Evolutionary conservation across 2,329 filamentous ascomycete species (phyloP), one percentile per base, ranked within the genome.

Genomic region (Cytospora leucostoma): DNA sequence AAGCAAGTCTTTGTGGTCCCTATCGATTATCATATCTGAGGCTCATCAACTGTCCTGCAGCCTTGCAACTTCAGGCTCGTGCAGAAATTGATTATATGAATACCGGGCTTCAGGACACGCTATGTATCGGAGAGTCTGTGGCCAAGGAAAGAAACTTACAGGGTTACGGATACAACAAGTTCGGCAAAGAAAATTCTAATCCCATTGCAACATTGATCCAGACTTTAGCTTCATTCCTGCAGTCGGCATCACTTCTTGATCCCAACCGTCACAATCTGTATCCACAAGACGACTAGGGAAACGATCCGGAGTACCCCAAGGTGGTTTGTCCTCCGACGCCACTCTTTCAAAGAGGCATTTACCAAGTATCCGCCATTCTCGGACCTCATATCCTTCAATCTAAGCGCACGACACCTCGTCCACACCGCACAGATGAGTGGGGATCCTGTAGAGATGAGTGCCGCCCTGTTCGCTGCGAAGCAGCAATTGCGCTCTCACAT

Each of bases 401-500:
- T n/a, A 38, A 27, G 17, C 37, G 27, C 35, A 17, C 51, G 40
- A 12, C 11, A 51, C 12, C 27, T 57, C 35, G 49, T 44, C 52
- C 49, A 52, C 50, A 50, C 38, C 35, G 47, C 54, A 49, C 61
- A 50, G 56, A 66, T 65, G 65, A 63, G 53, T 58, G 59, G 40
- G 33, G 56, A 51, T 12, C 63, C 61, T 44, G 40, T 56, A 55
- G 74, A 74, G 65, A 87, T 86, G 82, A 65, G 63, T 21, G 77
- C 83, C 53, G 78, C 84, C 58, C 76, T 93, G 61, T 82, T 82
- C 67, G 80, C 83, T 63, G 87, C 90, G 52, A 97, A 97, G 78
- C 88, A 89, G 73, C 88, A 91, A 70, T 80, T 97, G 66, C 84
- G 93, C 63, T 81, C 80, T 66, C 77, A 84, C 59, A 89, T 96